Evolutionary conservation across 1,139 yeast genomes (phyloP), one percentile per base, ranked within the genome.

Genomic region (Nakaseomyces glabratus): DNA sequence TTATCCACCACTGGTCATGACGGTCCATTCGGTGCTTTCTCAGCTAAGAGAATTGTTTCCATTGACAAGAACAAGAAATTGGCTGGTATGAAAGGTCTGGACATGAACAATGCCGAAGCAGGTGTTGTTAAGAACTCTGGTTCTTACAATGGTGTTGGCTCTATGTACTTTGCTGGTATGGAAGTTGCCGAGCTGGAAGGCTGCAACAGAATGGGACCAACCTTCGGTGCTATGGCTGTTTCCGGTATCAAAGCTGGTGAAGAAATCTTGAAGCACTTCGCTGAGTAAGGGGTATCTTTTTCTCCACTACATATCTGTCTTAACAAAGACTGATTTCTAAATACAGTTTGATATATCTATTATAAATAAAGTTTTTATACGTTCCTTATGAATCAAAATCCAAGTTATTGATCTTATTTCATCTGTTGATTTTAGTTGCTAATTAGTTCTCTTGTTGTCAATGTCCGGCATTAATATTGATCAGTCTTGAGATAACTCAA

Each of bases 21-120:
- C 55, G 90, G 90, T 48, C 86, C 86, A 36, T 77, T 79, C 60
- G 90, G 90, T 40, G 88, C 88, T n/a, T 79, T 78, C 61, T 71
- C 76, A 40, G 86, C 82, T 45, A 70, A 70, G 63, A 63, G 76
- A 52, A 59, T 69, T 37, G 63, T 60, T 20, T 52, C 63, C 28
- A 62, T 66, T 31, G 70, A 66, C 34, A 61, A 60, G 15, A 60
- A 65, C 44, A 57, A 63, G 43, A 66, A 71, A 53, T 62, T 76
- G 39, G 79, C 76, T 37, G 82, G 80, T 38, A 80, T 80, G 90
- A 73, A 80, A 53, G 85, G 86, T 45, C 67, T 80, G 31, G 88
- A 80, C 57, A 80, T 80, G 86, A 76, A 77, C 65, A 63, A 66
- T 44, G 84, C 86, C 20, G 90, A 80, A 61, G 88, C 78, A 48